Conservation (phyloP, 2,329 filamentous ascomycete genomes). For the Epichloe uncinata region DNA sequence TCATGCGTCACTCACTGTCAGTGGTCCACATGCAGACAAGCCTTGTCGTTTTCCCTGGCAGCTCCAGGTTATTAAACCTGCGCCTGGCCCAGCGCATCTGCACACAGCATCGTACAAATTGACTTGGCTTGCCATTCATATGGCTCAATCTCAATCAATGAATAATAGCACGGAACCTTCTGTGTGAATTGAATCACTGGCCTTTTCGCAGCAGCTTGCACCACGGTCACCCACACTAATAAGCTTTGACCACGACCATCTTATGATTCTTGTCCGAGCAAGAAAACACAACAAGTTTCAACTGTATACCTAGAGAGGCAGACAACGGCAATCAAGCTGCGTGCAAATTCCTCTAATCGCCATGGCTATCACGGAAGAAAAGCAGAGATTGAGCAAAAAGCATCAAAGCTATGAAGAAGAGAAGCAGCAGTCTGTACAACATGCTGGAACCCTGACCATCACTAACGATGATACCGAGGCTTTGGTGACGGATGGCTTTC, state of each 20-base stretch:
- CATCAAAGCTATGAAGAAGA: slow-evolving; percentile 1
- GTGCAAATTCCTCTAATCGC: background rate
- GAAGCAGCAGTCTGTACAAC: slow-evolving; percentile 3
- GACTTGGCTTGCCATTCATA: background rate
- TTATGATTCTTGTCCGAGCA: too few relatives aligned
- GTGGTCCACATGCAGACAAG: background rate
- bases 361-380: slow-evolving; percentile 17
- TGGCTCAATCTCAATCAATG: too few relatives aligned
- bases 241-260: too few relatives aligned
- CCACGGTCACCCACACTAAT: too few relatives aligned
- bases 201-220: background rate
- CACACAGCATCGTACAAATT: background rate
- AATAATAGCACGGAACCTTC: too few relatives aligned
- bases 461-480: slow-evolving; percentile 16
- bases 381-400: slow-evolving; percentile 12
- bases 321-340: background rate
- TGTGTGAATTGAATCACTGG: background rate
- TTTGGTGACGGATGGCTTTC: slow-evolving; percentile 25
- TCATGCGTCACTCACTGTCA: background rate
- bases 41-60: background rate
- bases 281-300: too few relatives aligned
- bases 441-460: background rate
- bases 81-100: background rate
- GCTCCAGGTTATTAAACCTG: background rate
- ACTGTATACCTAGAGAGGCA: background rate